Conservation (phyloP, 1,139 yeast genomes). For the Taiozyma onychis region DNA sequence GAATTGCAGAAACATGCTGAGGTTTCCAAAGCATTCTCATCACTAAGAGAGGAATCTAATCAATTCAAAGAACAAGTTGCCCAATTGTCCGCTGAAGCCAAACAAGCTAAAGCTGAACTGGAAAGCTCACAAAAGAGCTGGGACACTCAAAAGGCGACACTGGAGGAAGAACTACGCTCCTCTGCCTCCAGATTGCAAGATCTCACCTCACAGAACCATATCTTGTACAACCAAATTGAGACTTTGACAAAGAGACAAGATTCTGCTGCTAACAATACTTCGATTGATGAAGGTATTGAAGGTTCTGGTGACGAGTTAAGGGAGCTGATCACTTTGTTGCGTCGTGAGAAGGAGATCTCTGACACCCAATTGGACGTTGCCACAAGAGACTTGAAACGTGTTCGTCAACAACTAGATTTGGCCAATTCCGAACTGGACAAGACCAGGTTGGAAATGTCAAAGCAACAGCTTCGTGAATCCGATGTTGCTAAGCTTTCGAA, state of each 20-base stretch:
- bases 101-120: slow-evolving; percentile 28
- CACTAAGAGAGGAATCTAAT: slow-evolving; percentile 39
- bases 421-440: slow-evolving; percentile 39
- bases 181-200: slow-evolving; percentile 47
- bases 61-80: slow-evolving; percentile 34
- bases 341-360: slow-evolving; percentile 72
- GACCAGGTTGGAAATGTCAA: slow-evolving; percentile 39
- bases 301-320: slow-evolving; percentile 35
- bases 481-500: slow-evolving; percentile 36
- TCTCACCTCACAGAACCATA: slow-evolving; percentile 57
- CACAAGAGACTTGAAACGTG: slow-evolving; percentile 25
- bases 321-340: slow-evolving; percentile 56
- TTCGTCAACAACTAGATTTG: slow-evolving; percentile 34
- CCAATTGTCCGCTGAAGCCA: slow-evolving; percentile 30
- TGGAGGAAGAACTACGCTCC: slow-evolving; percentile 49
- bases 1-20: slow-evolving; percentile 55
- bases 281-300: slow-evolving; percentile 20
- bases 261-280: slow-evolving; percentile 10
- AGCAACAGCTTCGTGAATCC: slow-evolving; percentile 31
- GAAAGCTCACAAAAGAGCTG: slow-evolving; percentile 36
- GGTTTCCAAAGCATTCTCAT: slow-evolving; percentile 40
- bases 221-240: slow-evolving; percentile 69
- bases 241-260: slow-evolving; percentile 22
- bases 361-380: slow-evolving; percentile 50
- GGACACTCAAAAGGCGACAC: slow-evolving; percentile 35